phyloP scores from a whole-genome alignment of 768 basidiomycete genomes.

The Leccinum barrowsii region DNA sequence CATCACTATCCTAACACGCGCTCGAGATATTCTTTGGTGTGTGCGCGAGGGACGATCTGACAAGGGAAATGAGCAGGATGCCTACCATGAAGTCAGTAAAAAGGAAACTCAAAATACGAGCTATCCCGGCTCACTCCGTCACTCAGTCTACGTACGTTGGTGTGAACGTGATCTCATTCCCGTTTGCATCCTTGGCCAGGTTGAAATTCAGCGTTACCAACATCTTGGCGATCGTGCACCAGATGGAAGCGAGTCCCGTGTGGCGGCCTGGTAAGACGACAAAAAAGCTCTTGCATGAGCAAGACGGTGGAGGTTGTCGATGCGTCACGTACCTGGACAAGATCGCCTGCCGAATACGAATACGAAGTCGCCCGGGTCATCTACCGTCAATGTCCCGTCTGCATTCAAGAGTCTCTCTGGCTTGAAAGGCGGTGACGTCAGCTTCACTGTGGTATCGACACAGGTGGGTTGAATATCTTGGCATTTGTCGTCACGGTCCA shows the following conservation, averaged over 20 bases:
- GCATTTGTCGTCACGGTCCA: no score
- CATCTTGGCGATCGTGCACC: not conserved
- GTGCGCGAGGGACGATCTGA: slow-evolving; percentile 3
- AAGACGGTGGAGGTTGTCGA: no score
- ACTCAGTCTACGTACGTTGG: not conserved
- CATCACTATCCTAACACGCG: not conserved
- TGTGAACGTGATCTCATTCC: not conserved
- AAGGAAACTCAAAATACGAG: not conserved
- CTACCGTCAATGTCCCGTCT: no score
- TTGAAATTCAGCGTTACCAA: not conserved
- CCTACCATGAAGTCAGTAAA: no score
- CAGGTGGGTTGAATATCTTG: no score
- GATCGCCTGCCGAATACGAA: no score
- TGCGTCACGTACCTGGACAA: no score
- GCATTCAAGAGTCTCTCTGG: no score
- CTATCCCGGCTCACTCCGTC: not conserved
- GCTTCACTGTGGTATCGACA: no score
- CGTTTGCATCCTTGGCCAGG: not conserved
- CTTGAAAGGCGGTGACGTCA: no score
- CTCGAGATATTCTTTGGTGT: slow-evolving; percentile 1
- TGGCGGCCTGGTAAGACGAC: not conserved
- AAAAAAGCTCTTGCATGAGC: not conserved
- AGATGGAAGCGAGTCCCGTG: not conserved
- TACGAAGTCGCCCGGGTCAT: no score
- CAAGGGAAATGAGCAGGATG: slow-evolving; percentile 7